Evolutionary conservation across 2,329 filamentous ascomycete genomes (phyloP), one percentile per base, ranked within the genome.

Genomic region (Dactylellina haptotyla): DNA sequence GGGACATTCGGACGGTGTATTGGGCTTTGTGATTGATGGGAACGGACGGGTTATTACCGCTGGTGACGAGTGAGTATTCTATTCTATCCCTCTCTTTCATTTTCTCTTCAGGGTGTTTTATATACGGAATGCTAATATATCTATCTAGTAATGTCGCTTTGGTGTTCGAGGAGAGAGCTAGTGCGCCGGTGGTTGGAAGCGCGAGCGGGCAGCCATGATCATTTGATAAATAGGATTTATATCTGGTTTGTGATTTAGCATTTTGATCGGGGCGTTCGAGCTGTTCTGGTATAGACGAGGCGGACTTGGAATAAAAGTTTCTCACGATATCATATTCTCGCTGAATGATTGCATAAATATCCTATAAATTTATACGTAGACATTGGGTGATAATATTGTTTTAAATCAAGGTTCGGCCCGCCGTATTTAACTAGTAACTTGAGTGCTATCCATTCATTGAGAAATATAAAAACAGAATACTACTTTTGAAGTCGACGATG

Each of bases 1-100:
- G 81, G 95, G 95, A 0, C 95, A 99, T 80, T 81, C 91, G 77
- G 89, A 93, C 26, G 69, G 69, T 3, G 43, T 73, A 18, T 41
- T 73, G 30, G 69, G 54, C 2, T 73, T 73, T 41, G 69, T 56
- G 16, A 25, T 73, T 32, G 69, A 66, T 51, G 23, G n/a, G 10
- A 53, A 48, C 16, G 66, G 66, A 12, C 54, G 61, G 23, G 37
- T 66, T 10, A 45, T 73, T 23, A 66, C 61, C 12, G 69, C 69
- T 61, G 54, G 69, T 25, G 69, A 73, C 25, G 69, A 73, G 69
- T 73, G 30, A 73, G 69, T 72, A 48, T n/a, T 37, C 18, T 18
- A n/a, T n/a, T n/a, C n/a, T 25, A 10, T 54, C 28, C 30, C 25
- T 43, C 12, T 37, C 1, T 26, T 28, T 14, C 48, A 14, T 10